Conservation (phyloP, 2,329 filamentous ascomycete genomes). For the Epichloe aotearoae region DNA sequence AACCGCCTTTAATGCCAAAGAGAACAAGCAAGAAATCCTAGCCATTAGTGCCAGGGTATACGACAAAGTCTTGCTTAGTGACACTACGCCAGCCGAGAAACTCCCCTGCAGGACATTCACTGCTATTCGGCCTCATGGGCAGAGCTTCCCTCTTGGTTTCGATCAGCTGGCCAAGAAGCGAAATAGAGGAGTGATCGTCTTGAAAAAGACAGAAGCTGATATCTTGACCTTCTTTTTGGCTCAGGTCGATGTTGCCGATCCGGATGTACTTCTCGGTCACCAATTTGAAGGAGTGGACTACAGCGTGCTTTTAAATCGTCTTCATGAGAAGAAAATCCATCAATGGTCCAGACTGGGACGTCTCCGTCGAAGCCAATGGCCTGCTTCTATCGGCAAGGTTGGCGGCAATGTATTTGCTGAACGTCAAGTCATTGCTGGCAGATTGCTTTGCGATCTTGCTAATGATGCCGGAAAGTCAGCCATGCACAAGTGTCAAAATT, state of each 20-base stretch:
- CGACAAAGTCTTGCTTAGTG: conserved; percentile 73
- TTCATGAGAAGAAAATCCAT: conserved; percentile 81
- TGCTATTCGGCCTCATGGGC: conserved; percentile 66
- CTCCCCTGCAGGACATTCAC: conserved; percentile 86
- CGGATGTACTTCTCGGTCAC: conserved; percentile 87
- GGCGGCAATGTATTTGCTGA: conserved; percentile 89
- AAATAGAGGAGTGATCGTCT: conserved; percentile 62
- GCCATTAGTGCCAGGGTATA: conserved; percentile 87
- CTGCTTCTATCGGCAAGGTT: conserved; percentile 69
- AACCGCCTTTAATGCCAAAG: conserved; percentile 76
- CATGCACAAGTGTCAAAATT: conserved; percentile 95
- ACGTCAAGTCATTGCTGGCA: conserved; percentile 75
- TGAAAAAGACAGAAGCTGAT: conserved; percentile 73
- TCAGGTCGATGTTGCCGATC: conserved; percentile 75
- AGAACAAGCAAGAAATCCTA: conserved; percentile 93
- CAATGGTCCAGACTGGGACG: conserved; percentile 92
- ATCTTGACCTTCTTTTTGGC: conserved; percentile 82
- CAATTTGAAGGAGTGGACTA: conserved; percentile 97
- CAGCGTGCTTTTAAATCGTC: conserved; percentile 72
- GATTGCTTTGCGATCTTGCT: conserved; percentile 82
- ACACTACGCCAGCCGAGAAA: conserved; percentile 80
- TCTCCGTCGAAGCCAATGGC: conserved; percentile 74
- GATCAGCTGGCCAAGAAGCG: conserved; percentile 61
- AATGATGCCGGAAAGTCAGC: conserved; percentile 96
- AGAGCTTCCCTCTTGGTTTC: conserved; percentile 74